Base-by-base conservation (phyloP, 768 basidiomycete species). In the Mycena floridula region DNA sequence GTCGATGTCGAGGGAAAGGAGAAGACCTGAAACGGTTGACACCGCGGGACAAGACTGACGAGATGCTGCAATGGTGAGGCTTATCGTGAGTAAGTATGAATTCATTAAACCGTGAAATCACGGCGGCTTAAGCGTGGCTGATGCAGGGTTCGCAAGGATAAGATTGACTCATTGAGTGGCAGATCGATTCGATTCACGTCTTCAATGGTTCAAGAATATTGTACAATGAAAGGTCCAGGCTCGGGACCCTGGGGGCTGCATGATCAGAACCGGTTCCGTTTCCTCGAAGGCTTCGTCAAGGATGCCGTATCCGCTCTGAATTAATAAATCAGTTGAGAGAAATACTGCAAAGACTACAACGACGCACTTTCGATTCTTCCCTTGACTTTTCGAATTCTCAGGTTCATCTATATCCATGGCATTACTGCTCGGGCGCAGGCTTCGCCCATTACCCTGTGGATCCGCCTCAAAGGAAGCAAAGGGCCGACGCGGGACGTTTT, bases 381-480 rank as follows among this genome's bases (percentile, higher is more conserved):
- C 68, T n/a, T n/a, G n/a, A n/a, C n/a, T n/a, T 53, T 71, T 75
- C 3, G 54, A 47, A 24, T 65, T 64, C n/a, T 67, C 66, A 37
- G 64, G 53, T 42, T 85, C 84, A 48, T 85, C 84, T 1, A 85
- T 69, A 53, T 85, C 83, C 84, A 86, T 86, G 27, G 56, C 47
- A 35, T 58, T 61, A 51, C 64, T 35, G 13, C 3, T 13, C 18
- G 32, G 32, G 13, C 32, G 15, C 18, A 15, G 13, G 42, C 54
- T 50, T 24, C 32, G 13, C 20, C 39, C 37, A 25, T 49, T 16
- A 13, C 11, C 24, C 16, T 22, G 26, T 23, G 20, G 36, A 46
- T 40, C 12, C 26, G n/a, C 20, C 21, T 35, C 12, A n/a, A 15
- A 30, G 23, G 21, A 44, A 39, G 38, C n/a, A 11, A 22, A 22